phyloP scores from a whole-genome alignment of 352 stramenopile species.

The Globisporangium lucens region DNA sequence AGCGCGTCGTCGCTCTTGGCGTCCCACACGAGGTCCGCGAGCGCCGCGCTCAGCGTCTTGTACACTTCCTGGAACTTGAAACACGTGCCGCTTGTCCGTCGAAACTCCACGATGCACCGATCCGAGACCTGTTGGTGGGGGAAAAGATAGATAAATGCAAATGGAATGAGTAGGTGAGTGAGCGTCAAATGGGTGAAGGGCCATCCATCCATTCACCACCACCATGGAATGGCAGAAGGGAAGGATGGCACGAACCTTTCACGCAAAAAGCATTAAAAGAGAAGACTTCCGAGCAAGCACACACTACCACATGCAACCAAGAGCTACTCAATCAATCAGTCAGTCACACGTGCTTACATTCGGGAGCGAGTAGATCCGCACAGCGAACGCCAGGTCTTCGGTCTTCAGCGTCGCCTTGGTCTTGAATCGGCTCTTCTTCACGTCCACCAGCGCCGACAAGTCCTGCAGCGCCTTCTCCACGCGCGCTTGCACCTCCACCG shows the following conservation, averaged over 20 bases:
- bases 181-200: not conserved
- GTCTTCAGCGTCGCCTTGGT: conserved; percentile 60
- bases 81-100: conserved; percentile 63
- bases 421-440: conserved; percentile 69
- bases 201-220: not conserved
- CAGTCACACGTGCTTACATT: conserved; percentile 55
- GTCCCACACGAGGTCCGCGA: conserved; percentile 57
- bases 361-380: conserved; percentile 64
- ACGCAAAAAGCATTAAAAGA: conserved; percentile 5
- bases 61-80: conserved; percentile 74
- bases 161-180: not conserved
- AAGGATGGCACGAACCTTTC: not conserved
- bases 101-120: conserved; percentile 67
- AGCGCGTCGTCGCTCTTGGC: conserved; percentile 29
- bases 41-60: conserved; percentile 52
- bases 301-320: conserved; percentile 16
- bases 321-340: conserved; percentile 14
- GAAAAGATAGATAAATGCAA: not conserved
- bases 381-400: conserved; percentile 52
- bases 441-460: conserved; percentile 40
- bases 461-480: conserved; percentile 56
- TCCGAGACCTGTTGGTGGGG: conserved; percentile 30
- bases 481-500: conserved; percentile 47
- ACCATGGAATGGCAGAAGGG: not conserved
- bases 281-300: conserved; percentile 10